Evolutionary conservation across 2,329 filamentous ascomycete species (phyloP), one percentile per base, ranked within the genome.

Genomic region (Fusarium illudens): DNA sequence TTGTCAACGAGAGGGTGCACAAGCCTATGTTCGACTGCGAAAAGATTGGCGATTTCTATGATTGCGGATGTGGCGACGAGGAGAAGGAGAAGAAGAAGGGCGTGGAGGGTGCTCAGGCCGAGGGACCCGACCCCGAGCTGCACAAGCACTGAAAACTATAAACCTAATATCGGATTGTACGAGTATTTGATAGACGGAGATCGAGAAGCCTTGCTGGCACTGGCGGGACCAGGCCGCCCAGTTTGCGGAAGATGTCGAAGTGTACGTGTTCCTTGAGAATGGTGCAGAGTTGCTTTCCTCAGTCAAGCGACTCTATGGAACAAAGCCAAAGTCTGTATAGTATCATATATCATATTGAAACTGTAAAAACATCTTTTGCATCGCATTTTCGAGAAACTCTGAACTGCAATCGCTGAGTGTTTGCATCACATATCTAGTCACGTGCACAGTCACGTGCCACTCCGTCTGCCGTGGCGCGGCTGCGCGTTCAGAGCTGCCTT

Each of bases 61-160:
- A 92, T 75, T 92, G 89, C 73, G 89, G 89, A 0, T 92, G 89
- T 72, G 89, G 87, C 13, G 89, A 90, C n/a, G 87, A 89, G 63
- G 83, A 84, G 17, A 82, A 83, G 71, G 81, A 84, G 66, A 73
- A 75, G 60, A 73, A 74, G 59, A 67, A 71, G 56, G 56, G 37
- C 15, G 58, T 49, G 66, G 49, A 76, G 67, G 62, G 59, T 60
- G 62, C 60, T 11, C 60, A 66, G 52, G 60, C 51, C 4, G 61
- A 68, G 39, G 60, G 60, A 25, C 55, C 66, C 11, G 70, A 67
- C 11, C 62, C 59, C 7, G 48, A 70, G 50, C 51, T 72, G 22
- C 72, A 74, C 32, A 72, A 71, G 51, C 64, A 72, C 52, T 71
- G 33, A 58, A 25, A 17, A 20, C 9, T 42, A 32, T n/a, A 25